Conservation (phyloP, 2,329 filamentous ascomycete genomes). For the Sclerotinia nivalis region DNA sequence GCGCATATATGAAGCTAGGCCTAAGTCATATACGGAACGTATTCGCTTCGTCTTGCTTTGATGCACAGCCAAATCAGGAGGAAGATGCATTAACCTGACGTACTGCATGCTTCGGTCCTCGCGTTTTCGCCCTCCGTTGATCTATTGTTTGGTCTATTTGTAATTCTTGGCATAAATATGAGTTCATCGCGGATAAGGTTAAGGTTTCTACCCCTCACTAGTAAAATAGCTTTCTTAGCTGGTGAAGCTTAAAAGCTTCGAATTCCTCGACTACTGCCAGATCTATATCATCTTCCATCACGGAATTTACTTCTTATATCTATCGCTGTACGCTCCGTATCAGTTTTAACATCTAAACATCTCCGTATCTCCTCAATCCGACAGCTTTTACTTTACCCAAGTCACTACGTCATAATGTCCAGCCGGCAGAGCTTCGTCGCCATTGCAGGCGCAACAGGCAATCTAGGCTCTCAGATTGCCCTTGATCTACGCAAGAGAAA, state of each 20-base stretch:
- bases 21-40: conserved; percentile 6
- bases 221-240: neutral
- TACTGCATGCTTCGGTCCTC: neutral
- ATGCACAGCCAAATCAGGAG: neutral
- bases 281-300: neutral
- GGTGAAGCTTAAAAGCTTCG: neutral
- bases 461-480: conserved; percentile 25
- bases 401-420: conserved; percentile 14
- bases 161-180: neutral
- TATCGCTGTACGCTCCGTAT: neutral
- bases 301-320: neutral
- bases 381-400: neutral
- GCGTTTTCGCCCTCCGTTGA: neutral
- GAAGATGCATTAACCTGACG: neutral
- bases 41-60: conserved; percentile 2
- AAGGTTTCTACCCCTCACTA: neutral
- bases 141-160: neutral
- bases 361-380: neutral
- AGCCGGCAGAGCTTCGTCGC: conserved; percentile 21
- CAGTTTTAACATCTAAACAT: neutral
- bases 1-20: neutral
- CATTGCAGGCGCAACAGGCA: conserved; percentile 25
- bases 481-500: conserved; percentile 23
- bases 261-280: neutral
- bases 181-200: neutral